These are phyloP conservation scores for Alloascoidea hylecoeti DNA, from an alignment of 805 yeast genomes.

Conservation along the genomic window DNA sequence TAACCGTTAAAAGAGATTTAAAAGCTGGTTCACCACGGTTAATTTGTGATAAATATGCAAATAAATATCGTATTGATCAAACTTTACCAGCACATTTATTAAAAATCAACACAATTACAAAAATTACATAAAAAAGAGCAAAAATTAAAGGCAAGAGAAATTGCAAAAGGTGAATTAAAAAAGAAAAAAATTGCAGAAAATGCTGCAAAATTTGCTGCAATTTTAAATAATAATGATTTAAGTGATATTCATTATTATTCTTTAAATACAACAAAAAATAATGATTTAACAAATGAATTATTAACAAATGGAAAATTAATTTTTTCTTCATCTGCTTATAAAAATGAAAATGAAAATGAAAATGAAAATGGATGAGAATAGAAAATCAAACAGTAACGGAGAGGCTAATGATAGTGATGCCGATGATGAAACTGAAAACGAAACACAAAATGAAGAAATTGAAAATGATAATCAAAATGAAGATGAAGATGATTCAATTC, in stretches of 20 bases:
- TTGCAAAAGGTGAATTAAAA: not conserved
- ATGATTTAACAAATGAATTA: not conserved
- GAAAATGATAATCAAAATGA: conserved; percentile 12
- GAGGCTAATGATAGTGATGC: conserved; percentile 3
- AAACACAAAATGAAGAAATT: conserved; percentile 8
- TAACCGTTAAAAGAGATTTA: conserved; percentile 61
- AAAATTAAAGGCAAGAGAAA: not conserved
- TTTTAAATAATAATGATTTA: not conserved
- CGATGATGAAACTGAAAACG: conserved; percentile 14
- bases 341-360: not conserved
- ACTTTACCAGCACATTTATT: conserved; percentile 13
- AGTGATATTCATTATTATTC: not conserved
- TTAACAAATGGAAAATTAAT: not conserved
- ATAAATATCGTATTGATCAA: conserved; percentile 41
- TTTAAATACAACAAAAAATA: not conserved
- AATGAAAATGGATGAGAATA: not conserved
- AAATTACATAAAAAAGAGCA: not conserved
- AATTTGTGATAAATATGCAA: conserved; percentile 65
- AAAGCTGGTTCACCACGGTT: conserved; percentile 96
- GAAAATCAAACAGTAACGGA: conserved; percentile 2
- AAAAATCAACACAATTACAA: not conserved
- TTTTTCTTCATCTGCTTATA: not conserved
- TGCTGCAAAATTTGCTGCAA: not conserved
- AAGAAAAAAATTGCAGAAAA: not conserved
- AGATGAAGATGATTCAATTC: conserved; percentile 3